Percentiles rank a stretch among this genome's conserved stretches.
Conservation (phyloP, 73 alveolate genomes). For the Diophrys appendiculata region DNA sequence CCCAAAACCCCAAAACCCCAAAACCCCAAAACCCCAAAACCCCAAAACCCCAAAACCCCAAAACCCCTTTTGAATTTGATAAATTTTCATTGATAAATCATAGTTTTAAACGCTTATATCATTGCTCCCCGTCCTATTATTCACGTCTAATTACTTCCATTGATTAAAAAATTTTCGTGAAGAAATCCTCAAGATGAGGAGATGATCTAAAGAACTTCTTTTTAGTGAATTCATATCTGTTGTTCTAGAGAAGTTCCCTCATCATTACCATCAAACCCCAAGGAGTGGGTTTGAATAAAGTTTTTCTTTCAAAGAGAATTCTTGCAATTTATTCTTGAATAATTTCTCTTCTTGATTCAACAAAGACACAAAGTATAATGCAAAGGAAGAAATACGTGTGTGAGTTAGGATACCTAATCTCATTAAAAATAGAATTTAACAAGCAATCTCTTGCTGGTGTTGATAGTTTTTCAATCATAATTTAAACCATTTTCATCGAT, state of each 20-base stretch:
- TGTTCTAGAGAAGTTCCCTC: slow-evolving; percentile 81
- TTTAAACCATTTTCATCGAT: neutral
- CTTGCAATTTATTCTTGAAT: slow-evolving; percentile 79
- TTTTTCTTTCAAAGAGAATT: slow-evolving; percentile 86
- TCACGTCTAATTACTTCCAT: too few species aligned
- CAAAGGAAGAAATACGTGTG: slow-evolving; percentile 88
- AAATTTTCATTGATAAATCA: too few species aligned
- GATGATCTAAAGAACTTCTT: slow-evolving; percentile 37
- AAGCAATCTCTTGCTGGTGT: slow-evolving; percentile 73
- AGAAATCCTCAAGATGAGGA: slow-evolving; percentile 14
- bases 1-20: too few species aligned
- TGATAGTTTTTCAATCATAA: neutral
- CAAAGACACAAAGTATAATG: slow-evolving; percentile 68
- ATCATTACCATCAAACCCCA: slow-evolving; percentile 94
- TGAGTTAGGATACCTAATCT: slow-evolving; percentile 90
- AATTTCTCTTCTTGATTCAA: slow-evolving; percentile 56
- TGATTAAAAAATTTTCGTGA: too few species aligned
- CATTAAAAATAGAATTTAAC: slow-evolving; percentile 83
- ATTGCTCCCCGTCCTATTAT: too few species aligned
- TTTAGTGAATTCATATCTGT: slow-evolving; percentile 71
- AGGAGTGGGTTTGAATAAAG: slow-evolving; percentile 89
- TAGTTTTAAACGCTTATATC: too few species aligned
- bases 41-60: too few species aligned
- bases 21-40: too few species aligned
- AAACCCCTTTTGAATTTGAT: too few species aligned